Evolutionary conservation across 306 rosid genomes (phyloP).

Genomic region (Cucurbita pepo): DNA sequence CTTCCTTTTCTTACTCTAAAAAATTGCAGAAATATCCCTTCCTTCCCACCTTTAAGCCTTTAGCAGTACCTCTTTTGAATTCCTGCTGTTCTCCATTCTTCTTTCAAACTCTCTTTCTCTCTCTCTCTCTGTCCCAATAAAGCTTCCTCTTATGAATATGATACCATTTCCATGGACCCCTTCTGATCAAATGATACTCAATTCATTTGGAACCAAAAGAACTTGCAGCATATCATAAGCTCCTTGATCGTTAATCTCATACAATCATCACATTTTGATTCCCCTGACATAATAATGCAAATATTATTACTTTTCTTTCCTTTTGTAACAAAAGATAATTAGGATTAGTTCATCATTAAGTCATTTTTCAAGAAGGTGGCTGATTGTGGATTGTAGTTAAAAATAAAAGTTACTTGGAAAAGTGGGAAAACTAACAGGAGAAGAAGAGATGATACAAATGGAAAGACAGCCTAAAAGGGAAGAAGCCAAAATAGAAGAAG

Average conservation of each 20-base stretch:
- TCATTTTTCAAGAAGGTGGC: background rate
- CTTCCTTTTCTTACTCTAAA: slow-evolving; percentile 6
- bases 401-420: background rate
- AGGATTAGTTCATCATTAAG: background rate
- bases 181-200: slow-evolving; percentile 1
- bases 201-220: slow-evolving; percentile 1
- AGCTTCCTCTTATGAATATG: background rate
- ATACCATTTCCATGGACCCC: slow-evolving; percentile 1
- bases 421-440: background rate
- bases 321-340: background rate
- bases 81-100: slow-evolving; percentile 44
- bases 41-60: slow-evolving; percentile 20
- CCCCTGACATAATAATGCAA: slow-evolving; percentile 5
- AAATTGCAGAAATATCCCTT: background rate
- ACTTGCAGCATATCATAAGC: slow-evolving; percentile 2
- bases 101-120: slow-evolving; percentile 31
- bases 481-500: slow-evolving; percentile 1
- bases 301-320: background rate
- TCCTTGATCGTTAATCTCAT: background rate
- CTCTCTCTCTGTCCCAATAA: background rate
- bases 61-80: slow-evolving; percentile 54
- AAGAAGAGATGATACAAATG: background rate
- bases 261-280: slow-evolving; percentile 8
- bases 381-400: background rate
- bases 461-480: background rate